Percentiles rank a stretch among this genome's conserved stretches.
These are phyloP conservation scores for Solanum bulbocastanum DNA, from an alignment of 257 asterid species.

Conservation along the genomic window DNA sequence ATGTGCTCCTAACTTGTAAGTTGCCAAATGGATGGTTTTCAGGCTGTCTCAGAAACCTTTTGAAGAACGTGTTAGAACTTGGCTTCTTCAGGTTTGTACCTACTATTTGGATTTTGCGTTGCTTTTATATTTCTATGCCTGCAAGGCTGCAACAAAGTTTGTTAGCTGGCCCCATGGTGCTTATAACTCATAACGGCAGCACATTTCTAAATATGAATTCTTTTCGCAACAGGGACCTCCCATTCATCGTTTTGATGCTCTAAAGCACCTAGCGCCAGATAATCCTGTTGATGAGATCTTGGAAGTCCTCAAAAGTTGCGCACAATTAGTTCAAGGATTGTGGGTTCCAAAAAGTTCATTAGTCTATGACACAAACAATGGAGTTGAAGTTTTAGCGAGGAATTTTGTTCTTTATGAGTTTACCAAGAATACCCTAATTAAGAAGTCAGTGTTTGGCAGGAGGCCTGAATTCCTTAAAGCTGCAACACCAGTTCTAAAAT, in stretches of 20 bases:
- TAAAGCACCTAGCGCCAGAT: conserved; percentile 65
- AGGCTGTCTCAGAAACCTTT: conserved; percentile 60
- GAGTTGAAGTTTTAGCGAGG: conserved; percentile 34
- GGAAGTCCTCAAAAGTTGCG: conserved; percentile 48
- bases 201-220: conserved; percentile 11
- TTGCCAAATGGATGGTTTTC: conserved; percentile 22
- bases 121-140: neutral
- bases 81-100: conserved; percentile 57
- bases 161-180: neutral
- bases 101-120: neutral
- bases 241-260: conserved; percentile 58
- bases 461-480: conserved; percentile 10
- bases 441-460: conserved; percentile 14
- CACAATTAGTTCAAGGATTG: conserved; percentile 77
- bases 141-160: neutral
- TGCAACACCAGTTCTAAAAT: conserved; percentile 35
- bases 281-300: conserved; percentile 52
- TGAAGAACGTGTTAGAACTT: conserved; percentile 53
- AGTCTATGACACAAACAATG: conserved; percentile 28
- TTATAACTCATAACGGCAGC: neutral
- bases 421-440: conserved; percentile 39
- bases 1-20: neutral
- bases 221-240: conserved; percentile 56
- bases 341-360: conserved; percentile 68
- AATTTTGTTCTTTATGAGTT: conserved; percentile 55